Percentiles rank a stretch among this genome's conserved stretches.
Conservation (phyloP, 768 basidiomycete genomes). For the Dioszegia hungarica region DNA sequence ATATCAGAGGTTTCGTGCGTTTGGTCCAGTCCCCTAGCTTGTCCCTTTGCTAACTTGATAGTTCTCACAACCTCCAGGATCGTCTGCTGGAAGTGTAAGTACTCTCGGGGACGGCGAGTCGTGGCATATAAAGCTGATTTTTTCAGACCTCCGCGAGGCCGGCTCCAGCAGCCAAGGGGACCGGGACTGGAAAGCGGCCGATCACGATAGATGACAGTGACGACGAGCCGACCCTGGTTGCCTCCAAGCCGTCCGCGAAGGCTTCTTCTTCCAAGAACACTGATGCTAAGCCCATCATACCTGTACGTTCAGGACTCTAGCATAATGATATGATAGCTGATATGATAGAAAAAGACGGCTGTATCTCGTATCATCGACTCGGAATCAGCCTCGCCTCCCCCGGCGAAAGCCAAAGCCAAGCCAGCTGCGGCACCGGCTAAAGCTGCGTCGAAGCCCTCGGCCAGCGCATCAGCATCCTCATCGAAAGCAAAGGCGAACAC, state of each 20-base stretch:
- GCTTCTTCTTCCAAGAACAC: slow-evolving; percentile 31
- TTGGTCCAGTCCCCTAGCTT: neutral
- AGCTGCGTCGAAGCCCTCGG: neutral
- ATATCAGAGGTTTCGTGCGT: slow-evolving; percentile 41
- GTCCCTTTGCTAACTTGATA: neutral
- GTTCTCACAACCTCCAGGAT: slow-evolving; percentile 16
- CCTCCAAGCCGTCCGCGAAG: slow-evolving; percentile 13
- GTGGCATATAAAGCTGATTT: slow-evolving; percentile 1
- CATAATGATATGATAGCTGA: neutral
- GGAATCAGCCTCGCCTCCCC: slow-evolving; percentile 12
- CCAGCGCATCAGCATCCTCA: neutral
- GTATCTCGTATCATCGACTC: slow-evolving; percentile 12
- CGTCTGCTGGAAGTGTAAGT: slow-evolving; percentile 3
- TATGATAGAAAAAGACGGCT: slow-evolving; percentile 22
- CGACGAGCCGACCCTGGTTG: slow-evolving; percentile 24
- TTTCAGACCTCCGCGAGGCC: slow-evolving; percentile 4
- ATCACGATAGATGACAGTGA: slow-evolving; percentile 42
- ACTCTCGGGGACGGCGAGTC: neutral
- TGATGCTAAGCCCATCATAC: slow-evolving; percentile 14
- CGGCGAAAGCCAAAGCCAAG: slow-evolving; percentile 5
- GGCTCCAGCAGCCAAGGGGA: neutral
- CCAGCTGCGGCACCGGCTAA: neutral
- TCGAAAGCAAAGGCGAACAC: neutral
- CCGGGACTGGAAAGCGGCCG: slow-evolving; percentile 28
- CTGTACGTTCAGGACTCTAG: slow-evolving; percentile 10